Percentiles rank a stretch among this genome's conserved stretches.
Evolutionary conservation across 805 yeast species (phyloP).

Genomic region (Candida rishiriensis): DNA sequence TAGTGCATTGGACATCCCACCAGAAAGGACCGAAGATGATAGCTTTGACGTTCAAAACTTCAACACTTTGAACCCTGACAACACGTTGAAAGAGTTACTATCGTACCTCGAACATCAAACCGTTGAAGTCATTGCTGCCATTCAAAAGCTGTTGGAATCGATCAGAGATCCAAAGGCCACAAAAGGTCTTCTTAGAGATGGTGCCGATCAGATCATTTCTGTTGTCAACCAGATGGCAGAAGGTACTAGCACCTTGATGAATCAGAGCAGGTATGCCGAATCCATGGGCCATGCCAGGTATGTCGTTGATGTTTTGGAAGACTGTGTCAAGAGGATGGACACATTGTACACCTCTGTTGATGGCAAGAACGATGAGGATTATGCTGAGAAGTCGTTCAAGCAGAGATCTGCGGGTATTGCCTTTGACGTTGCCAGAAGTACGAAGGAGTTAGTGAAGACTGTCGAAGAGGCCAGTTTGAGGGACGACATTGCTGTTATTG

Average conservation of each 20-base stretch:
- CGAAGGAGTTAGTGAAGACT: slow-evolving; percentile 91
- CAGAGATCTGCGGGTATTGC: slow-evolving; percentile 95
- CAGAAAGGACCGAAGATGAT: slow-evolving; percentile 18
- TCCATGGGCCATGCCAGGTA: slow-evolving; percentile 88
- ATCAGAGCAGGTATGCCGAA: slow-evolving; percentile 78
- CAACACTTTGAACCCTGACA: slow-evolving; percentile 83
- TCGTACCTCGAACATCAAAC: slow-evolving; percentile 90
- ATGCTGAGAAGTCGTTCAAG: slow-evolving; percentile 84
- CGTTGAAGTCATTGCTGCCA: slow-evolving; percentile 83
- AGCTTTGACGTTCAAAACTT: slow-evolving; percentile 66
- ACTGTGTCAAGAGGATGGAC: slow-evolving; percentile 81
- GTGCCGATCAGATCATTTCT: slow-evolving; percentile 69
- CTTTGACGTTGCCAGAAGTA: slow-evolving; percentile 93
- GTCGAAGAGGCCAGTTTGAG: slow-evolving; percentile 91
- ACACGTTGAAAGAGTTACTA: slow-evolving; percentile 77
- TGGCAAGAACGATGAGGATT: slow-evolving; percentile 46
- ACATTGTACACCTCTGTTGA: slow-evolving; percentile 48
- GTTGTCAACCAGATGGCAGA: slow-evolving; percentile 86
- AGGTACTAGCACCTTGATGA: slow-evolving; percentile 84
- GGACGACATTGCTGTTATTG: slow-evolving; percentile 78
- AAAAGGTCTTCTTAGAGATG: slow-evolving; percentile 65
- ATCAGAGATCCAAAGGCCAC: slow-evolving; percentile 75
- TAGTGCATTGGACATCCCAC: slow-evolving; percentile 14
- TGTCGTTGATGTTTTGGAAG: slow-evolving; percentile 82
- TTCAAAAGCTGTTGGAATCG: slow-evolving; percentile 73